Percentiles rank a stretch among this genome's conserved stretches.
phyloP scores from a whole-genome alignment of 208 protist species.

The Balamuthia mandrillaris region DNA sequence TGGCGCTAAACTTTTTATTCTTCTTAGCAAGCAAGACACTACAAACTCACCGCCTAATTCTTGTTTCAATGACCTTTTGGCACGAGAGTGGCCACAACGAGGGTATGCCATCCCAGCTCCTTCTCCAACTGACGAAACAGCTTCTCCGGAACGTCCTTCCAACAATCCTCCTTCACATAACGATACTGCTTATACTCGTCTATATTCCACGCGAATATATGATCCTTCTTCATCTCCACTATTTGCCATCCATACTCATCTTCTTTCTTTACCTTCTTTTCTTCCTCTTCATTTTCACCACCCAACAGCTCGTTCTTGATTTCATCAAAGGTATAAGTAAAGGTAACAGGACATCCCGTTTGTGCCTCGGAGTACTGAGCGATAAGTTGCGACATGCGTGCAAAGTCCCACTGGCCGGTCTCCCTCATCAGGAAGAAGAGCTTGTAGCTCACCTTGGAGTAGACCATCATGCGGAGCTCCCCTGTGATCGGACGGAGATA shows the following conservation, averaged over 20 bases:
- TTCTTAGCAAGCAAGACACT: no score
- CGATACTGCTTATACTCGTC: neutral
- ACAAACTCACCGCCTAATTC: neutral
- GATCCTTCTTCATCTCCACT: neutral
- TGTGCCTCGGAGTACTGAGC: constrained; percentile 15
- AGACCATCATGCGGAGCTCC: constrained; percentile 12
- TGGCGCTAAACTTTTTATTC: no score
- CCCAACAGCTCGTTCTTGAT: neutral
- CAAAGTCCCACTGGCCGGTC: constrained; percentile 23
- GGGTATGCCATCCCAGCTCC: constrained; percentile 20
- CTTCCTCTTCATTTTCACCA: no score
- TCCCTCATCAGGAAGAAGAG: constrained; percentile 32
- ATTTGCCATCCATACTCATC: neutral
- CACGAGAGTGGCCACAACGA: neutral
- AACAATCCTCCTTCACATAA: constrained; percentile 3
- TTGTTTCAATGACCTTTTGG: no score
- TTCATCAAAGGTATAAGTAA: constrained; percentile 19
- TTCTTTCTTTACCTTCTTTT: no score
- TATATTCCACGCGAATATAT: constrained; percentile 16
- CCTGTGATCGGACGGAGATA: neutral
- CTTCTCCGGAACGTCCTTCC: neutral
- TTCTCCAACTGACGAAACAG: neutral
- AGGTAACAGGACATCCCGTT: neutral
- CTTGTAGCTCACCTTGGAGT: constrained; percentile 29
- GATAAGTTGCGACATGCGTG: neutral